Base-by-base conservation (phyloP, 129 eudicot genomes). In the Erigeron canadensis region DNA sequence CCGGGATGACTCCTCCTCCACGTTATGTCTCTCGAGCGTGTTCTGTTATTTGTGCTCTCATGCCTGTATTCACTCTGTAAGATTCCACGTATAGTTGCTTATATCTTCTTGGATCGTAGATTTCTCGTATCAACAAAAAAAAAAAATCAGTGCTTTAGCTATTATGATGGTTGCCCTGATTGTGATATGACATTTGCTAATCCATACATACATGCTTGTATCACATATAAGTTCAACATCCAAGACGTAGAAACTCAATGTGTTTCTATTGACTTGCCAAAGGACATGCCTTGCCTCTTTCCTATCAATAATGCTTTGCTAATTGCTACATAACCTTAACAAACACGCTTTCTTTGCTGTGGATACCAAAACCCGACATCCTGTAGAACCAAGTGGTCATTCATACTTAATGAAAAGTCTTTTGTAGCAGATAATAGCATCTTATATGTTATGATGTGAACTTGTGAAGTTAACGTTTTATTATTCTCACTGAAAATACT, bases 1-100 rank as follows among this genome's bases (percentile, higher is more conserved):
- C 85, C 65, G 99, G 99, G 69, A 90, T 94, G 99, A 94, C 99
- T 13, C 99, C 97, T 8, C 99, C 99, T 45, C 97, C 99, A 73
- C 87, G 94, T 72, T 89, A 78, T 56, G 91, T 94, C 21, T 94
- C 99, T 0, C 85, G 97, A 65, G 87, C 84, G 69, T 94, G 97
- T 80, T 89, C 99, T 10, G 92, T 88, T 66, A 82, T 94, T 44
- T n/a, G n/a, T n/a, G n/a, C n/a, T n/a, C n/a, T n/a, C n/a, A n/a
- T n/a, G n/a, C n/a, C n/a, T n/a, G n/a, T 94, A 15, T 68, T 84
- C 66, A 94, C 99, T 63, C 82, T 94, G 97, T 94, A 94, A 89
- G 92, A 17, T 56, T 28, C 18, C n/a, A n/a, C n/a, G n/a, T n/a
- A n/a, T n/a, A n/a, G n/a, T n/a, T n/a, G n/a, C n/a, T n/a, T n/a